These are phyloP conservation scores for Persicaria maculosa DNA, from an alignment of 148 eudicot species.

Conservation along the genomic window DNA sequence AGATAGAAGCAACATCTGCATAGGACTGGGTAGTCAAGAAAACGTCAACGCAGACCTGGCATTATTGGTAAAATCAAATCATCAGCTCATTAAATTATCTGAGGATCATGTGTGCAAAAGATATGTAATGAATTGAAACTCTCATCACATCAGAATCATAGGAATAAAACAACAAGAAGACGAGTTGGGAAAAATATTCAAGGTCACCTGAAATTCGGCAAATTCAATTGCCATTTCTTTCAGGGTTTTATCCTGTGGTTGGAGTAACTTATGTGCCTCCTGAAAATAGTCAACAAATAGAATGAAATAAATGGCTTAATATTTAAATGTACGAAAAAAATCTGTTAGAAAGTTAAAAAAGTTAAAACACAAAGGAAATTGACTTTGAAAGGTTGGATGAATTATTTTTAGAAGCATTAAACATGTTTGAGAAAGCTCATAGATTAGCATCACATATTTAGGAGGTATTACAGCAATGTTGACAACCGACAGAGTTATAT, in stretches of 20 bases:
- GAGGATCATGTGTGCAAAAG: neutral
- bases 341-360: neutral
- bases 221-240: conserved; percentile 87
- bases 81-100: conserved; percentile 1
- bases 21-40: conserved; percentile 84
- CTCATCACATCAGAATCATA: neutral
- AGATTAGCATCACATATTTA: neutral
- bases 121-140: neutral
- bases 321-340: neutral
- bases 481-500: neutral
- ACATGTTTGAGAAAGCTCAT: neutral
- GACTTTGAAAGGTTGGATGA: neutral
- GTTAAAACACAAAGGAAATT: neutral
- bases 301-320: neutral
- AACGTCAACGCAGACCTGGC: conserved; percentile 90
- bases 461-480: neutral
- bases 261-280: conserved; percentile 86
- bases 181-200: conserved; percentile 4
- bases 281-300: conserved; percentile 20
- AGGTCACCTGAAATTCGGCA: conserved; percentile 81
- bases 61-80: conserved; percentile 11
- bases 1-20: conserved; percentile 84
- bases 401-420: neutral
- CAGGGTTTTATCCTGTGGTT: conserved; percentile 75
- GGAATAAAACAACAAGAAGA: neutral